phyloP scores from a whole-genome alignment of 305 asterid species.

The Solanum hybrid region DNA sequence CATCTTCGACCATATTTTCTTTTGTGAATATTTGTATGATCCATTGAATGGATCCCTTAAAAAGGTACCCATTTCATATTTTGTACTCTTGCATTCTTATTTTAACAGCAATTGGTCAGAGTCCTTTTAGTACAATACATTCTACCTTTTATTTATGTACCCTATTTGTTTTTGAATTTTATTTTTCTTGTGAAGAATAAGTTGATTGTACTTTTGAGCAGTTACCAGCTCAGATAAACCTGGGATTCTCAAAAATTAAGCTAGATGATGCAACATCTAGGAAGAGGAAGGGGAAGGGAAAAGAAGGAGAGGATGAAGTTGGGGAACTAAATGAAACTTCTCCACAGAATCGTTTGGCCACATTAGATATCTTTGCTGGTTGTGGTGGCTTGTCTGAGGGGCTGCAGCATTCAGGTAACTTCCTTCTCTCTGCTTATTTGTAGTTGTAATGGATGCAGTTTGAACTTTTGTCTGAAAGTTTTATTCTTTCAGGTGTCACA shows the following conservation, averaged over 20 bases:
- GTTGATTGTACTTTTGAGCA: slow-evolving; percentile 27
- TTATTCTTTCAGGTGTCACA: slow-evolving; percentile 44
- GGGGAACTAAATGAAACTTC: slow-evolving; percentile 26
- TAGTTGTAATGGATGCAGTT: background rate
- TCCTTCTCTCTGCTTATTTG: slow-evolving; percentile 10
- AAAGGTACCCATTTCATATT: slow-evolving; percentile 36
- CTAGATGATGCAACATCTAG: slow-evolving; percentile 32
- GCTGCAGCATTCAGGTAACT: slow-evolving; percentile 57
- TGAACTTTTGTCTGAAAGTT: slow-evolving; percentile 13
- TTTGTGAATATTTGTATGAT: slow-evolving; percentile 69
- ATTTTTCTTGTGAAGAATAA: slow-evolving; percentile 4
- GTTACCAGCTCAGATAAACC: slow-evolving; percentile 63
- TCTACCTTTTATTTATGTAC: background rate
- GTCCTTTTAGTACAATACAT: background rate
- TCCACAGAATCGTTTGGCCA: slow-evolving; percentile 34
- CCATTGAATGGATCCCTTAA: slow-evolving; percentile 76
- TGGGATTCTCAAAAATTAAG: slow-evolving; percentile 42
- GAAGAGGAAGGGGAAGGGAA: slow-evolving; percentile 75
- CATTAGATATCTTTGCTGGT: slow-evolving; percentile 91
- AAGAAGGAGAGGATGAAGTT: slow-evolving; percentile 62
- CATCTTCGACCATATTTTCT: slow-evolving; percentile 68
- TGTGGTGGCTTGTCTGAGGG: slow-evolving; percentile 98
- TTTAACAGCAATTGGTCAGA: background rate
- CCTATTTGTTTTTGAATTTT: background rate
- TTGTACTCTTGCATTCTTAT: slow-evolving; percentile 1